Evolutionary conservation across 805 yeast species (phyloP).

Genomic region (Wickerhamomyces silvicola): DNA sequence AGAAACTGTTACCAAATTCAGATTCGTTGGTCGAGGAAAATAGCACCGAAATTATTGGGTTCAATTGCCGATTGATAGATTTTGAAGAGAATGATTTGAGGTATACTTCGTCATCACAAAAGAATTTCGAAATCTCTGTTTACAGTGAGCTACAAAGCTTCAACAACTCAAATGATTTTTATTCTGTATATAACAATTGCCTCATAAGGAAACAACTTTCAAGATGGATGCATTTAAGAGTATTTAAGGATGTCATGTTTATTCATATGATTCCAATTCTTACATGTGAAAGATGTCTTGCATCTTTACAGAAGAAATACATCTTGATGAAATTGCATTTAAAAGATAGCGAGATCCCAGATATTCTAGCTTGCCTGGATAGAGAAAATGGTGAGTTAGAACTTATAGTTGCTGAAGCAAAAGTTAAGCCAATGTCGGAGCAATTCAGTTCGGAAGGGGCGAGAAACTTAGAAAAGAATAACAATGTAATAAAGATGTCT

Average conservation of each 20-base stretch:
- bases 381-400: constrained; percentile 11
- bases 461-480: no score
- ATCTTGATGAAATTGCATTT: constrained; percentile 12
- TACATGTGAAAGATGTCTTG: constrained; percentile 15
- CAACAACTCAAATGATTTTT: constrained; percentile 2
- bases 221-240: constrained; percentile 16
- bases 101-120: constrained; percentile 4
- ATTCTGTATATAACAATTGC: constrained; percentile 6
- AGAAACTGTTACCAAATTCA: neutral
- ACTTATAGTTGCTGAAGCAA: constrained; percentile 10
- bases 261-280: constrained; percentile 3
- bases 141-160: neutral
- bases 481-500: constrained; percentile 1
- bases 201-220: constrained; percentile 11
- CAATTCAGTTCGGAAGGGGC: constrained; percentile 7
- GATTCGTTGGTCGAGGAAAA: neutral
- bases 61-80: constrained; percentile 14
- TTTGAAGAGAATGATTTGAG: constrained; percentile 16
- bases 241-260: constrained; percentile 10
- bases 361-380: constrained; percentile 13
- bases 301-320: constrained; percentile 8
- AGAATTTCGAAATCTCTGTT: constrained; percentile 1
- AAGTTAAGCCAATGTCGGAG: constrained; percentile 1
- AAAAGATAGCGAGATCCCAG: constrained; percentile 5
- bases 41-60: neutral